phyloP scores from a whole-genome alignment of 768 basidiomycete species.

The Lactifluus pinguis region DNA sequence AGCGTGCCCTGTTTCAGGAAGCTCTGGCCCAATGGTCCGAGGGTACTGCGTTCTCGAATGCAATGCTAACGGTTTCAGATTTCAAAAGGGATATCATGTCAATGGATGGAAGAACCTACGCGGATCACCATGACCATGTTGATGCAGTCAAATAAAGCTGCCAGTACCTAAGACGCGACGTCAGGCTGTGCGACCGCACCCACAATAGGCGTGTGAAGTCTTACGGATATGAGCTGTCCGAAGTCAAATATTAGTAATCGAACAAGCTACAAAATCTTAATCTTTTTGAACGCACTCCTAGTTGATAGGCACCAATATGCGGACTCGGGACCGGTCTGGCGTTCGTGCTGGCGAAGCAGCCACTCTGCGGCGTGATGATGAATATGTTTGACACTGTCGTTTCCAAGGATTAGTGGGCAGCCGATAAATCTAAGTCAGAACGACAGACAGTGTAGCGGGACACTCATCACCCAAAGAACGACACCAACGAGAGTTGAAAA shows the following conservation, averaged over 20 bases:
- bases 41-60: constrained; percentile 5
- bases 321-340: neutral
- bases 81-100: neutral
- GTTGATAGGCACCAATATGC: constrained; percentile 6
- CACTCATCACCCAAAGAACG: constrained; percentile 5
- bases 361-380: neutral
- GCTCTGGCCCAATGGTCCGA: constrained; percentile 10
- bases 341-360: constrained; percentile 10
- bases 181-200: neutral
- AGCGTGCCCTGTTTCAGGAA: constrained; percentile 16
- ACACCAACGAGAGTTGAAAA: neutral
- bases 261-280: neutral
- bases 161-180: neutral
- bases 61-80: constrained; percentile 9
- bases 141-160: constrained; percentile 6
- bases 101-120: neutral
- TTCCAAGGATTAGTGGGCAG: neutral
- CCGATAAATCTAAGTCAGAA: neutral
- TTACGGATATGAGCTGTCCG: constrained; percentile 6
- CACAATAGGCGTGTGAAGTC: neutral
- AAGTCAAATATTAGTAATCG: neutral
- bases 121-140: constrained; percentile 8
- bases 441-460: constrained; percentile 1
- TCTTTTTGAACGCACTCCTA: constrained; percentile 6
- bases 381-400: constrained; percentile 5